A percentile compares a stretch with the other conserved stretches of the same genome.
Evolutionary conservation across 108 stramenopile genomes (phyloP).

Genomic region (Cyclotella sp.): DNA sequence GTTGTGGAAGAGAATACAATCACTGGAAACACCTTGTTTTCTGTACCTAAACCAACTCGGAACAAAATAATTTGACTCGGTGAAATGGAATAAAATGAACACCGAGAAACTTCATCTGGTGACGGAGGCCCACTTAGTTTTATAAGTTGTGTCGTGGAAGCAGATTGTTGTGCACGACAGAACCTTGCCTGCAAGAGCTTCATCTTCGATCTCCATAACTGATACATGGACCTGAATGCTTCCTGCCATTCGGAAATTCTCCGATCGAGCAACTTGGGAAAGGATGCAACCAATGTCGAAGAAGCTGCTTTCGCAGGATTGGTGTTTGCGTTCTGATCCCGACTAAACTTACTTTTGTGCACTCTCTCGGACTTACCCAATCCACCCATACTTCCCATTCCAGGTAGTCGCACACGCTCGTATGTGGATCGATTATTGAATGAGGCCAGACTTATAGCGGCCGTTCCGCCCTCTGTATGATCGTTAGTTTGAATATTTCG

Average conservation of each 20-base stretch:
- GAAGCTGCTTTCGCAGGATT: background rate
- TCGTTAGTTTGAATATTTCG: background rate
- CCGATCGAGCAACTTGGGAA: conserved; percentile 30
- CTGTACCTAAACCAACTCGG: conserved; percentile 19
- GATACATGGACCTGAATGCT: conserved; percentile 49
- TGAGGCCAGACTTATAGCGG: conserved; percentile 8
- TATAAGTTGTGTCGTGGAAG: background rate
- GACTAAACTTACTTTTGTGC: background rate
- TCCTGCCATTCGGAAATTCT: conserved; percentile 58
- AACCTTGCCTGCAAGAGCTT: conserved; percentile 15
- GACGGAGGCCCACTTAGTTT: background rate
- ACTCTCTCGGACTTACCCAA: conserved; percentile 26
- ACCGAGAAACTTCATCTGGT: conserved; percentile 37
- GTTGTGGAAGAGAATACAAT: conserved; percentile 61
- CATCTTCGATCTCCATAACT: conserved; percentile 46
- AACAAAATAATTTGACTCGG: conserved; percentile 50
- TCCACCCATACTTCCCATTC: conserved; percentile 40
- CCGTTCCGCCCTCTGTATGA: background rate
- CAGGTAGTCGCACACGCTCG: conserved; percentile 39
- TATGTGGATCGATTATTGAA: conserved; percentile 30
- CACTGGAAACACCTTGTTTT: conserved; percentile 32
- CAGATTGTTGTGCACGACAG: background rate
- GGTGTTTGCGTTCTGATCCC: conserved; percentile 1
- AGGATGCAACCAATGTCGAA: conserved; percentile 10
- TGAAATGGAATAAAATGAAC: conserved; percentile 52